phyloP scores from a whole-genome alignment of 2,329 filamentous ascomycete genomes.

The Ophiostoma sp. region DNA sequence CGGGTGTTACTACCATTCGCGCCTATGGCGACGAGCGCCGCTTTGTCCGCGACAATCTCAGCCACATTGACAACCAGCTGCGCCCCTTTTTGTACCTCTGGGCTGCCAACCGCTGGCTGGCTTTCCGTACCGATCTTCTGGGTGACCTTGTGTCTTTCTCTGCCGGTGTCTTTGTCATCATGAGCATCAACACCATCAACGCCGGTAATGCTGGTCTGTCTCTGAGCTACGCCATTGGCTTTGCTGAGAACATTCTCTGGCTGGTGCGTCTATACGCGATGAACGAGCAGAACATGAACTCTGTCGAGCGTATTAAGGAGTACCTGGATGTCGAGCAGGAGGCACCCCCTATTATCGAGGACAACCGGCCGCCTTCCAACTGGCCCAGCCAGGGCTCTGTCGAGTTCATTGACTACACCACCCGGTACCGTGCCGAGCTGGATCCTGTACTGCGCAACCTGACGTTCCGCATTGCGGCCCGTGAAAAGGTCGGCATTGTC shows the following conservation, averaged over 20 bases:
- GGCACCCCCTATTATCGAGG: slow-evolving; percentile 68
- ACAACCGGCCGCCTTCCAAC: slow-evolving; percentile 67
- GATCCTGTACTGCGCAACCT: slow-evolving; percentile 80
- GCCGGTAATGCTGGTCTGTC: slow-evolving; percentile 89
- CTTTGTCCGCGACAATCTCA: slow-evolving; percentile 87
- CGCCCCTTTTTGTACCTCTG: slow-evolving; percentile 94
- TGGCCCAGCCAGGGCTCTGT: slow-evolving; percentile 86
- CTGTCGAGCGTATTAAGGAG: slow-evolving; percentile 94
- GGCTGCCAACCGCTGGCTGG: slow-evolving; percentile 95
- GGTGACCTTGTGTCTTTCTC: slow-evolving; percentile 92
- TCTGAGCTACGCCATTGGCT: slow-evolving; percentile 90
- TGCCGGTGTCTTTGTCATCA: slow-evolving; percentile 82
- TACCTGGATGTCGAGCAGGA: slow-evolving; percentile 96
- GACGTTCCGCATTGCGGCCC: slow-evolving; percentile 76
- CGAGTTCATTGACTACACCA: slow-evolving; percentile 83
- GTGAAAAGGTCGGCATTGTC: slow-evolving; percentile 93
- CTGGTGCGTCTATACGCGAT: slow-evolving; percentile 87
- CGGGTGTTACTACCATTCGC: slow-evolving; percentile 91
- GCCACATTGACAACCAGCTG: slow-evolving; percentile 81
- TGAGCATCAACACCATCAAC: slow-evolving; percentile 76
- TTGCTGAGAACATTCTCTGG: slow-evolving; percentile 96
- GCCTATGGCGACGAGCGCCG: slow-evolving; percentile 91
- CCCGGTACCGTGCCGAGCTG: slow-evolving; percentile 79
- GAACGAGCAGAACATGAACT: slow-evolving; percentile 99
- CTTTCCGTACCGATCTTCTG: slow-evolving; percentile 83